Conservation (phyloP, 352 stramenopile genomes). For the Phytophthora megakarya region DNA sequence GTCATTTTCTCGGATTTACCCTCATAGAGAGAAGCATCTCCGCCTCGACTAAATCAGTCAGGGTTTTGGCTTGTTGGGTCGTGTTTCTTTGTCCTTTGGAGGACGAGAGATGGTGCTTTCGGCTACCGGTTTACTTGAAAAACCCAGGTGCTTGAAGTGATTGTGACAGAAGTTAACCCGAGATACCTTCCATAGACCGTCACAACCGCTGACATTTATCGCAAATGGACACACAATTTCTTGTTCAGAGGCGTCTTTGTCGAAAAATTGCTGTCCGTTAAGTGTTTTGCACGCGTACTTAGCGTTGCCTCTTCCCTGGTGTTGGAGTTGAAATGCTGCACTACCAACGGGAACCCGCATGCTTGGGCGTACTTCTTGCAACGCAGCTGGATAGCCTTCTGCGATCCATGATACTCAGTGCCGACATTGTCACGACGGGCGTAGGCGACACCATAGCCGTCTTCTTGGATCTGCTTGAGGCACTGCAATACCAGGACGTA, state of each 20-base stretch:
- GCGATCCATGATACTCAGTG: background rate
- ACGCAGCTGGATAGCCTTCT: constrained; percentile 1
- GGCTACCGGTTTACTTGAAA: background rate
- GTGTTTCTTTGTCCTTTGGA: constrained; percentile 13
- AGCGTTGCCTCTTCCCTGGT: constrained; percentile 2
- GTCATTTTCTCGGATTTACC: constrained; percentile 1
- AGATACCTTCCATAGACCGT: constrained; percentile 14
- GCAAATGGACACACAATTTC: background rate
- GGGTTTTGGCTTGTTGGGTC: background rate
- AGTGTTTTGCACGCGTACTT: constrained; percentile 34
- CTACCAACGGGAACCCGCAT: background rate
- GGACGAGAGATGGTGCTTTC: background rate
- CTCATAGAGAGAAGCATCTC: constrained; percentile 12
- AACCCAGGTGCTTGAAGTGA: constrained; percentile 15
- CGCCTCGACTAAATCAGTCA: background rate
- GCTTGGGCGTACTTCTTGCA: constrained; percentile 4
- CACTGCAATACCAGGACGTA: background rate
- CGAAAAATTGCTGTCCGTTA: constrained; percentile 16
- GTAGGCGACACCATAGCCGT: background rate
- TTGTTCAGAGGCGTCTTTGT: background rate
- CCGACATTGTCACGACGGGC: background rate
- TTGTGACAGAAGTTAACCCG: constrained; percentile 22
- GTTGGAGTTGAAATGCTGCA: background rate
- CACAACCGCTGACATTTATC: background rate
- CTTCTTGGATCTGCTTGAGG: background rate